Evolutionary conservation across 2,329 filamentous ascomycete species (phyloP).

Genomic region (Aureobasidium musti): DNA sequence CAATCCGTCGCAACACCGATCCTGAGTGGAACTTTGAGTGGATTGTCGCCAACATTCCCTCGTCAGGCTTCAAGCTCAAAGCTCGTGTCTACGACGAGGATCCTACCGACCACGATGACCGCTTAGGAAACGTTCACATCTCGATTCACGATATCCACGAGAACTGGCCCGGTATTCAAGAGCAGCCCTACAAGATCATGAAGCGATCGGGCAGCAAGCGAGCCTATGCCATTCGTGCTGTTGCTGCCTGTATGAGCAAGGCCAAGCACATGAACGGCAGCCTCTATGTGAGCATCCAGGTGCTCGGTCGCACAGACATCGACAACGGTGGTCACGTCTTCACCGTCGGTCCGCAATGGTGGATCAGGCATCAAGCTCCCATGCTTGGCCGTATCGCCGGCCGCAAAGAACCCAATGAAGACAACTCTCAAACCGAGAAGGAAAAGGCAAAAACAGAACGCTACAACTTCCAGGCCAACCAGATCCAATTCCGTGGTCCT

Average conservation of each 20-base stretch:
- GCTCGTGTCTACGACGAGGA: slow-evolving; percentile 90
- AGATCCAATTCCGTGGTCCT: slow-evolving; percentile 83
- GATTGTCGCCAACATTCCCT: slow-evolving; percentile 83
- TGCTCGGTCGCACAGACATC: slow-evolving; percentile 72
- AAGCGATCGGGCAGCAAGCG: slow-evolving; percentile 86
- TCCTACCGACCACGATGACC: slow-evolving; percentile 79
- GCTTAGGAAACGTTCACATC: slow-evolving; percentile 82
- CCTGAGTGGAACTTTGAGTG: slow-evolving; percentile 83
- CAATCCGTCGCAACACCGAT: slow-evolving; percentile 68
- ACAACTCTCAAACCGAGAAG: slow-evolving; percentile 35
- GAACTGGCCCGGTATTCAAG: slow-evolving; percentile 67
- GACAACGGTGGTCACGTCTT: slow-evolving; percentile 69
- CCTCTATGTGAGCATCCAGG: slow-evolving; percentile 71
- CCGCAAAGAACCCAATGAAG: slow-evolving; percentile 57
- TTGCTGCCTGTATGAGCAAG: slow-evolving; percentile 63
- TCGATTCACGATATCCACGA: slow-evolving; percentile 61
- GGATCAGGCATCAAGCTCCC: slow-evolving; percentile 83
- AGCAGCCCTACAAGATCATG: slow-evolving; percentile 69
- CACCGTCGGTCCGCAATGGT: slow-evolving; percentile 74
- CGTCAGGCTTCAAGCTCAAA: slow-evolving; percentile 79
- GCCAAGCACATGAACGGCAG: slow-evolving; percentile 68
- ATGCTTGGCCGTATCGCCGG: slow-evolving; percentile 81
- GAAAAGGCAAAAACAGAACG: slow-evolving; percentile 63
- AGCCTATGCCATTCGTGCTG: slow-evolving; percentile 73
- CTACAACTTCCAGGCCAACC: slow-evolving; percentile 83